Conservation (phyloP, 441 rosid species). For the Isatis lusitanica region DNA sequence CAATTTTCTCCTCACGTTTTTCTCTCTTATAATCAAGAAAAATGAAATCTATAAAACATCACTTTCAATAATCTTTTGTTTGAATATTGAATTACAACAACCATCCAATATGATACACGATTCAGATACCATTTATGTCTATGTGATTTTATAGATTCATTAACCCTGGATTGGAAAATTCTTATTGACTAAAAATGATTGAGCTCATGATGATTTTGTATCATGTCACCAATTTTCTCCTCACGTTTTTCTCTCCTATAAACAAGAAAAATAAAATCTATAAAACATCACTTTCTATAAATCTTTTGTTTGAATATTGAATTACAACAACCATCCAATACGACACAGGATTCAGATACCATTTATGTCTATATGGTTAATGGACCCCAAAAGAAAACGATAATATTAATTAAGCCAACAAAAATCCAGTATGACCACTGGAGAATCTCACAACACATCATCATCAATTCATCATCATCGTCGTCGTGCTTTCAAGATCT, state of each 20-base stretch:
- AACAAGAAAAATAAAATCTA: background rate
- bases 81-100: constrained; percentile 10
- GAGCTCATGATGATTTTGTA: background rate
- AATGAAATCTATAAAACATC: background rate
- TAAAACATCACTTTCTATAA: background rate
- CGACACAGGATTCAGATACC: constrained; percentile 19
- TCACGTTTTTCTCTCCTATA: constrained; percentile 7
- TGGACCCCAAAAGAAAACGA: background rate
- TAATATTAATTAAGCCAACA: background rate
- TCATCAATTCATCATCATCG: background rate
- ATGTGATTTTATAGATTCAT: background rate
- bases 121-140: constrained; percentile 5
- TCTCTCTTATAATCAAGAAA: background rate
- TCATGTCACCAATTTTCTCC: background rate
- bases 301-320: background rate
- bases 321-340: constrained; percentile 21
- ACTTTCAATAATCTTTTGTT: background rate
- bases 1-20: background rate
- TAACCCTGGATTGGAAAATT: too few relatives aligned
- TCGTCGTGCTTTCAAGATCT: constrained; percentile 6
- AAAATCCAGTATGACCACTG: background rate
- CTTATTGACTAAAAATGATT: too few relatives aligned
- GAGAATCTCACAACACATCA: constrained; percentile 6
- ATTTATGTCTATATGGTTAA: background rate
- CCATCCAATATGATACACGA: constrained; percentile 24